These are phyloP conservation scores for Solanum chilense DNA, from an alignment of 257 asterid genomes.

Conservation along the genomic window DNA sequence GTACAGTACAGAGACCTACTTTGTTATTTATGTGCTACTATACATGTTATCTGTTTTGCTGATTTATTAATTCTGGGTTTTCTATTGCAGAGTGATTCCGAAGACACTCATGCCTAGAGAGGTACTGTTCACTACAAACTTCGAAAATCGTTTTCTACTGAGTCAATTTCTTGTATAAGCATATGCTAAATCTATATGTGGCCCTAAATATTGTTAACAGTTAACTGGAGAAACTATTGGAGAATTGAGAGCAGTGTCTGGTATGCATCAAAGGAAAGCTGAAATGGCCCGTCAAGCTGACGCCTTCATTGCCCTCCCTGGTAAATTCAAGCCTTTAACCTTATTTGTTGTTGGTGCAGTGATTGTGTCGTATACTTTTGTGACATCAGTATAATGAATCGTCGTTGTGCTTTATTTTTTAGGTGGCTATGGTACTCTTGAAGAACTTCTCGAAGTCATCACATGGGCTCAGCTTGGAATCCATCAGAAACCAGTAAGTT, in stretches of 20 bases:
- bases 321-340: conserved; percentile 8
- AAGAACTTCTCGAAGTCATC: conserved; percentile 92
- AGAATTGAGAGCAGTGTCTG: conserved; percentile 78
- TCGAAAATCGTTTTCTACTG: not conserved
- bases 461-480: conserved; percentile 99
- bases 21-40: not conserved
- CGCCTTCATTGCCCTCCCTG: conserved; percentile 96
- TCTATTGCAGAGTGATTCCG: conserved; percentile 72
- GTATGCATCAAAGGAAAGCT: conserved; percentile 92
- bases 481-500: conserved; percentile 78
- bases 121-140: conserved; percentile 21
- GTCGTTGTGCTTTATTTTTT: not conserved
- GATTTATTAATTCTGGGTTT: not conserved
- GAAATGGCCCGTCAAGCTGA: conserved; percentile 97
- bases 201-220: conserved; percentile 11
- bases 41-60: not conserved
- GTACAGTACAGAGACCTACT: too few relatives aligned
- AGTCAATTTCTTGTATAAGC: not conserved
- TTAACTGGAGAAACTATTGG: conserved; percentile 72
- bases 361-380: not conserved
- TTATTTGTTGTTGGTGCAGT: not conserved
- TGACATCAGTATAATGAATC: too few relatives aligned
- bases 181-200: not conserved
- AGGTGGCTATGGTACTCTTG: conserved; percentile 99
- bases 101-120: conserved; percentile 89